phyloP scores from a whole-genome alignment of 306 rosid genomes.

The Vicia sativa region DNA sequence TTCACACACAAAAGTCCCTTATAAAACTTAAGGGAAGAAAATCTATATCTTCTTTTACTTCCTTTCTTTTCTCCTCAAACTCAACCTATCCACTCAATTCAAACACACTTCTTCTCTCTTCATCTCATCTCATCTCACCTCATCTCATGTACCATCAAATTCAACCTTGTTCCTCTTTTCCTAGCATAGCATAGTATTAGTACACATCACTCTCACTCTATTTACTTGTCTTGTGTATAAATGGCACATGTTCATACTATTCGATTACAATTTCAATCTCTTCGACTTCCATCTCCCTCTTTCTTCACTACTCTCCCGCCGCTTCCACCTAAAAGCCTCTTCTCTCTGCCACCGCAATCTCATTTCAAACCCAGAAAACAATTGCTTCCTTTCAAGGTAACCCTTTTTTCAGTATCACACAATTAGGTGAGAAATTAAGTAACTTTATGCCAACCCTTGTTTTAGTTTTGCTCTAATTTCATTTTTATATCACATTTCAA shows the following conservation, averaged over 20 bases:
- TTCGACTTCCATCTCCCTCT: constrained; percentile 53
- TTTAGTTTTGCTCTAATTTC: constrained; percentile 8
- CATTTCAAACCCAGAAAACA: constrained; percentile 48
- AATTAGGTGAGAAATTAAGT: constrained; percentile 13
- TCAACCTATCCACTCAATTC: not conserved
- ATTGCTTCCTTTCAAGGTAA: constrained; percentile 66
- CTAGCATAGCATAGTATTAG: not conserved
- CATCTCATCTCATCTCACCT: constrained; percentile 30
- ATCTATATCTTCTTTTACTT: not conserved
- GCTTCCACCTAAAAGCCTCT: constrained; percentile 30
- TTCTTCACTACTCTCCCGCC: constrained; percentile 48
- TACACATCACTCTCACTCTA: not conserved
- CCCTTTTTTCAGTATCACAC: not conserved
- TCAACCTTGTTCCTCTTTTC: constrained; percentile 9
- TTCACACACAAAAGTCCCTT: too few relatives aligned
- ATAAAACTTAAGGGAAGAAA: too few relatives aligned
- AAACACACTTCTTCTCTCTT: not conserved
- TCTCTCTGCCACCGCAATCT: constrained; percentile 43
- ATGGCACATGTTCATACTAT: constrained; percentile 72
- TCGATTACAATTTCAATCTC: constrained; percentile 59
- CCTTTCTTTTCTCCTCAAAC: not conserved
- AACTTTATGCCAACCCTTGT: constrained; percentile 39
- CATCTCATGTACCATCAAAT: constrained; percentile 25
- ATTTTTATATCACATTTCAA: not conserved
- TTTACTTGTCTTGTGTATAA: constrained; percentile 14